phyloP scores from a whole-genome alignment of 2,329 filamentous ascomycete genomes.

The Penicillium sp. region DNA sequence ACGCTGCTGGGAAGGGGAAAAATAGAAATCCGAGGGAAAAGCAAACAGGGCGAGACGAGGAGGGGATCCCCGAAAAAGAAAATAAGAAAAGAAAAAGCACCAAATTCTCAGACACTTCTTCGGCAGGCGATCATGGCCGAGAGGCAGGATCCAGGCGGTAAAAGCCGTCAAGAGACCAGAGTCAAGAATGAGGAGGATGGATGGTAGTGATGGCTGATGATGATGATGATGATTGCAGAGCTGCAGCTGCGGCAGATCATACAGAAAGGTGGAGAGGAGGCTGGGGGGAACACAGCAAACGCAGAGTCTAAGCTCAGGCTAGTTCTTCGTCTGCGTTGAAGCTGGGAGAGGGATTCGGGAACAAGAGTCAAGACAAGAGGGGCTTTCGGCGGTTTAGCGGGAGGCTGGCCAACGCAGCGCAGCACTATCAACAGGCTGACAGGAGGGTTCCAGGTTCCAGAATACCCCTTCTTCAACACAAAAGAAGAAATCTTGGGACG shows the following conservation, averaged over 20 bases:
- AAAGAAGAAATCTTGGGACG: conserved; percentile 16
- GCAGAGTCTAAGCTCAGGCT: conserved; percentile 25
- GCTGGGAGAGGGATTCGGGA: conserved; percentile 15
- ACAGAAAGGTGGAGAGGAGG: conserved; percentile 36
- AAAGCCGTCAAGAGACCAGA: neutral
- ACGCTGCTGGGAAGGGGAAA: conserved; percentile 12
- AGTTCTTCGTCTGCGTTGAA: neutral
- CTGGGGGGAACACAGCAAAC: conserved; percentile 27
- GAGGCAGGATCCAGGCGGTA: conserved; percentile 21
- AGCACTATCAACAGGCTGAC: neutral
- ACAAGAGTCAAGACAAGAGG: neutral
- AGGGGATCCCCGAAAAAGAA: conserved; percentile 21
- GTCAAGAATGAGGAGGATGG: neutral
- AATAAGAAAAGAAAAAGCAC: conserved; percentile 27
- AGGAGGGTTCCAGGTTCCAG: neutral
- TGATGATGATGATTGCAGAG: conserved; percentile 23
- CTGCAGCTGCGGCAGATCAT: conserved; percentile 28
- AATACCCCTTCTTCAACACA: neutral
- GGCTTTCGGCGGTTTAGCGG: conserved; percentile 5
- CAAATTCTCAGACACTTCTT: conserved; percentile 29
- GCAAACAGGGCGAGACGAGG: conserved; percentile 29
- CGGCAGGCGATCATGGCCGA: conserved; percentile 26
- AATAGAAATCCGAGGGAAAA: conserved; percentile 30
- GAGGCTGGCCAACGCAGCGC: conserved; percentile 16
- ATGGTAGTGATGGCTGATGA: too few relatives aligned